Evolutionary conservation across 1,284 basidiomycete genomes (phyloP), one percentile per base, ranked within the genome.

Genomic region (Moniliophthora roreri): DNA sequence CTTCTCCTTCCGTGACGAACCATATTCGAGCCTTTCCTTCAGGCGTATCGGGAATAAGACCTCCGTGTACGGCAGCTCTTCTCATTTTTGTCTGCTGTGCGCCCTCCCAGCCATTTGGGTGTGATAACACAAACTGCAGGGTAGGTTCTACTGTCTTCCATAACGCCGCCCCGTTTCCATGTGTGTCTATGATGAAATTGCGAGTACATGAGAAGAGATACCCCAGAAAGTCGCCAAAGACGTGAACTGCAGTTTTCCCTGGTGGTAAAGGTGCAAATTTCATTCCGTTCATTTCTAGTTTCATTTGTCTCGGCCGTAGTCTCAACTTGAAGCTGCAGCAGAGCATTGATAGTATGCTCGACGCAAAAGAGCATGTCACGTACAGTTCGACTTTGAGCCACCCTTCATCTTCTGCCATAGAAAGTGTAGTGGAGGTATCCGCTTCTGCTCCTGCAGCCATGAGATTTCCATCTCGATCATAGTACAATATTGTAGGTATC

Each of bases 61-160:
- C 79, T 5, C 84, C 88, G 58, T 81, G 77, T 9, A 86, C 77
- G 0, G 87, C 87, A 0, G 81, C 82, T 52, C 84, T 74, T 51
- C 88, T 78, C 84, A 90, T 87, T 66, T 81, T 84, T 35, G 82
- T 81, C 64, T 91, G 89, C 62, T 90, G 88, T 1, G 85, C 84
- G 16, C 87, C 87, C 62, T 90, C 88, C 88, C 88, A 91, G 7
- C 88, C 88, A 60, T 90, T 91, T 10, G 89, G 88, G 65, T 90
- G 88, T 42, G 81, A 84, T 42, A 90, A 69, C 5, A 91, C 85
- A 58, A 89, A 82, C 61, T 89, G 83, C 42, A 88, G 77, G 60
- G 83, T 76, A 36, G 77, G 63, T 62, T 89, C 84, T 28, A 90
- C 79, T 4, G 79, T 74, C 21, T 75, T 76, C 87, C 88, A 90